phyloP scores from a whole-genome alignment of 2,329 filamentous ascomycete species.

The Westerdykella aurantiaca region DNA sequence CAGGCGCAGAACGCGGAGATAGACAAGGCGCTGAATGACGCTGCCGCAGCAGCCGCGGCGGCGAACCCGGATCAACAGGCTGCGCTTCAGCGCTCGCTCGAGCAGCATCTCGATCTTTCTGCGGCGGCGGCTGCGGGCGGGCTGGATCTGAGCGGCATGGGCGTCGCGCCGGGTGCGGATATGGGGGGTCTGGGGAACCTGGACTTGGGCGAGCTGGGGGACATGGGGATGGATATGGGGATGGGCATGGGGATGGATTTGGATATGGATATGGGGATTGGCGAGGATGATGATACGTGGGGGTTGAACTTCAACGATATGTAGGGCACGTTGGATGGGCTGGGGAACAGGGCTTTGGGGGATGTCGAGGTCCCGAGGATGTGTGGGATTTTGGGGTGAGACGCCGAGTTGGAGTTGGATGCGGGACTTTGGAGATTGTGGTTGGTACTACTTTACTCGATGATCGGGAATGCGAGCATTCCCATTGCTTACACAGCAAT shows the following conservation, averaged over 20 bases:
- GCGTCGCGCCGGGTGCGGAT: constrained; percentile 13
- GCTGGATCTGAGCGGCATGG: constrained; percentile 29
- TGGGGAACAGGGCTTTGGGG: too few species aligned
- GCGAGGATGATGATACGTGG: constrained; percentile 31
- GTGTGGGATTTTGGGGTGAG: too few species aligned
- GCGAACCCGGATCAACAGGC: constrained; percentile 26
- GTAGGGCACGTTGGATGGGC: constrained; percentile 11
- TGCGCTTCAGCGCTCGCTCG: constrained; percentile 27
- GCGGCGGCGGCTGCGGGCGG: constrained; percentile 13
- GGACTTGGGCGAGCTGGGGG: constrained; percentile 15
- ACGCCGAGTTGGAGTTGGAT: too few species aligned
- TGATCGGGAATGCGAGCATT: too few species aligned
- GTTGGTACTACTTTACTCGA: too few species aligned
- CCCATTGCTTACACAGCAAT: too few species aligned
- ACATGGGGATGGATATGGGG: constrained; percentile 3
- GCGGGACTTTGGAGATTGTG: too few species aligned
- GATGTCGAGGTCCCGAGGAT: too few species aligned
- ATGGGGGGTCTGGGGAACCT: constrained; percentile 10
- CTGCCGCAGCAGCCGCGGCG: constrained; percentile 24
- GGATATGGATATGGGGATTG: constrained; percentile 22
- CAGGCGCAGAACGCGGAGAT: constrained; percentile 23
- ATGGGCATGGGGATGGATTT: neutral
- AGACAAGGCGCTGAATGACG: constrained; percentile 34
- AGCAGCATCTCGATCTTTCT: constrained; percentile 22
- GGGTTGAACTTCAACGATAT: constrained; percentile 40